A percentile compares a stretch with the other conserved stretches of the same genome.
Conservation (phyloP, 1,284 basidiomycete genomes). For the Phlebopus sp. region DNA sequence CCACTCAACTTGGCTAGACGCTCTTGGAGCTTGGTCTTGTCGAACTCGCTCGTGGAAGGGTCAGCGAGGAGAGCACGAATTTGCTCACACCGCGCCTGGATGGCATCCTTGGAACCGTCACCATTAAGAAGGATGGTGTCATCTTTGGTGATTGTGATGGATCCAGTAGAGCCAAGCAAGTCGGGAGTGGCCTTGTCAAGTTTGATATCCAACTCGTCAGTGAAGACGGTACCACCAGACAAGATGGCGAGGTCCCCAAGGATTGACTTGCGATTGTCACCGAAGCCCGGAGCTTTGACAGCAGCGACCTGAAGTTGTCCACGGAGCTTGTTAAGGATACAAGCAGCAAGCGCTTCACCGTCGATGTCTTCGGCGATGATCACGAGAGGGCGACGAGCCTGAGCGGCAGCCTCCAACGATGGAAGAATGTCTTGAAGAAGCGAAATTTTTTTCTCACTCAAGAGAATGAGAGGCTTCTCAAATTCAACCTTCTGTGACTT, state of each 20-base stretch:
- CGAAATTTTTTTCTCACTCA: constrained; percentile 99
- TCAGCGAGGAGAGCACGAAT: constrained; percentile 86
- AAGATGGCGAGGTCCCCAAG: constrained; percentile 96
- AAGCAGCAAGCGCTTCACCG: constrained; percentile 95
- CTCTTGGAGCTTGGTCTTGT: constrained; percentile 95
- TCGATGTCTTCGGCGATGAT: constrained; percentile 98
- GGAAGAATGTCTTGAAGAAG: constrained; percentile 94
- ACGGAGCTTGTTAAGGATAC: constrained; percentile 98
- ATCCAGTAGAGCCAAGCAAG: constrained; percentile 89
- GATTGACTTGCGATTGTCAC: constrained; percentile 98
- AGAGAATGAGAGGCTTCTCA: constrained; percentile 92
- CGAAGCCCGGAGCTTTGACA: constrained; percentile 97
- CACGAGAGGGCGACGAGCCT: constrained; percentile 87
- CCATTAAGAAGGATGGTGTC: constrained; percentile 98
- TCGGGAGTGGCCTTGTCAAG: constrained; percentile 90
- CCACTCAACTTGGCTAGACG: constrained; percentile 94
- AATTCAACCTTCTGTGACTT: constrained; percentile 97
- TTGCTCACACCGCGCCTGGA: constrained; percentile 92
- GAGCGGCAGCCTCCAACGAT: constrained; percentile 88
- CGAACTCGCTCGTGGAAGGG: constrained; percentile 87
- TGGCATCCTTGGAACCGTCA: constrained; percentile 82
- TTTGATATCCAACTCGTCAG: constrained; percentile 97
- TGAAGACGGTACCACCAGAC: constrained; percentile 96
- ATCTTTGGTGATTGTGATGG: constrained; percentile 96
- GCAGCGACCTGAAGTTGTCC: constrained; percentile 92